Base-by-base conservation (phyloP, 179 eudicot species). In the Vitellaria paradoxa region DNA sequence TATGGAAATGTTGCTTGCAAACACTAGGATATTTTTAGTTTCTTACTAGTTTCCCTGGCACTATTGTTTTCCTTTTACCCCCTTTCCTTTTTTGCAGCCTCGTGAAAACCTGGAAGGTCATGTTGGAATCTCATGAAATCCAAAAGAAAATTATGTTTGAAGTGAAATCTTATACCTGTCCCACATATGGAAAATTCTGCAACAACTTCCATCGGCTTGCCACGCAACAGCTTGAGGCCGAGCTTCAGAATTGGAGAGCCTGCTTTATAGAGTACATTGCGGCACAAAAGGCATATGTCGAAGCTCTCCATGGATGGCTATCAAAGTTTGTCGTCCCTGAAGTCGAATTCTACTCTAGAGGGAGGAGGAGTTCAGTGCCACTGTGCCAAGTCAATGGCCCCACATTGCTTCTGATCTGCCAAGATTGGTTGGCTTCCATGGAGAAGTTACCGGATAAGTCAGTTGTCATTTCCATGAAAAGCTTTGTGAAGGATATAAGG, bases 401-500 rank as follows among this genome's bases (percentile, higher is more conserved):
- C 11, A 95, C 89, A 8, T 80, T 95, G 77, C 91, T 91, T 78
- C 56, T 79, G 72, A 68, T 93, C 37, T 95, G 97, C 75, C 86
- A 81, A 3, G 89, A 86, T 68, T 95, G 99, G 99, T 77, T 94
- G 67, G 66, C 83, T 73, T 80, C 67, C 26, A 82, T 93, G 85
- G 89, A 87, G 45, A 91, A 87, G 73, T 80, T 95, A 80, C 97
- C 97, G 6, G 92, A 91, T 67, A 95, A 87, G 81, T 81, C 89
- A 1, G 99, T 93, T 73, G 76, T 87, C 2, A 71, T 81, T 73
- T 91, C 97, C 21, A 88, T 95, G 87, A 91, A 76, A 82, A 86
- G 89, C 83, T 91, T 94, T 56, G 83, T 80, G 55, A 93, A 89
- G 83, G 94, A 95, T 71, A 78, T 91, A 7, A 83, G 88, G 81